These are phyloP conservation scores for Populus ilicifolia DNA, from an alignment of 345 rosid species.

Conservation along the genomic window DNA sequence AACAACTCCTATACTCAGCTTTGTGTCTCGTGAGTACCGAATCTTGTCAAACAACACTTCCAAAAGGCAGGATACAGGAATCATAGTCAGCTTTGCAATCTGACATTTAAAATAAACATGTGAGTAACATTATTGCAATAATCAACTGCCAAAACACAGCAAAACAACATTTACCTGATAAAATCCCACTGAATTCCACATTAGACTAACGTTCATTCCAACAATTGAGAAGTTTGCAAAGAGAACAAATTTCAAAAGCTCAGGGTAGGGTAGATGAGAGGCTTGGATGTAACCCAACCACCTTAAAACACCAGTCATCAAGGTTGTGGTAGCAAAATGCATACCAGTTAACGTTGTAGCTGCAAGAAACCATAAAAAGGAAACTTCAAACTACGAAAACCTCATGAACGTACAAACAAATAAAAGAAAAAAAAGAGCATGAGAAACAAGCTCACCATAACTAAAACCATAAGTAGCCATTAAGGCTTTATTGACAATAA, in stretches of 20 bases:
- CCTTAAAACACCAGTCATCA: slow-evolving; percentile 62
- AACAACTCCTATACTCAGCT: slow-evolving; percentile 86
- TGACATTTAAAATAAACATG: slow-evolving; percentile 22
- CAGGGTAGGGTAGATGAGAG: slow-evolving; percentile 68
- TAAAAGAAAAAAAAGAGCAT: not conserved
- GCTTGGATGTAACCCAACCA: slow-evolving; percentile 86
- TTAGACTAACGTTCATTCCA: slow-evolving; percentile 97
- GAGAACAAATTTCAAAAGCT: slow-evolving; percentile 74
- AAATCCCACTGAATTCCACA: slow-evolving; percentile 99
- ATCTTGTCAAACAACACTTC: slow-evolving; percentile 91
- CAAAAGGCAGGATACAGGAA: slow-evolving; percentile 89
- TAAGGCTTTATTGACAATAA: slow-evolving; percentile 83
- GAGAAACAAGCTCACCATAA: slow-evolving; percentile 46
- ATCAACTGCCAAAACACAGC: not conserved
- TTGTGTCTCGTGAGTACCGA: slow-evolving; percentile 92
- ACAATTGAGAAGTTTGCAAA: slow-evolving; percentile 96
- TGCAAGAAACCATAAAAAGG: slow-evolving; percentile 33
- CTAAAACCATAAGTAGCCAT: slow-evolving; percentile 87
- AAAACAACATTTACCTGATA: slow-evolving; percentile 62
- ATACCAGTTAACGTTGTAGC: slow-evolving; percentile 97
- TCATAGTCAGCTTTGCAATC: slow-evolving; percentile 99
- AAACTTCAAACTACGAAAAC: not conserved
- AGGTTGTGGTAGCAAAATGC: slow-evolving; percentile 92
- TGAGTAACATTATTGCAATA: not conserved
- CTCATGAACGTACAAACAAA: not conserved